These are phyloP conservation scores for Colletotrichum destructivum DNA, from an alignment of 2,329 filamentous ascomycete genomes.

Conservation along the genomic window DNA sequence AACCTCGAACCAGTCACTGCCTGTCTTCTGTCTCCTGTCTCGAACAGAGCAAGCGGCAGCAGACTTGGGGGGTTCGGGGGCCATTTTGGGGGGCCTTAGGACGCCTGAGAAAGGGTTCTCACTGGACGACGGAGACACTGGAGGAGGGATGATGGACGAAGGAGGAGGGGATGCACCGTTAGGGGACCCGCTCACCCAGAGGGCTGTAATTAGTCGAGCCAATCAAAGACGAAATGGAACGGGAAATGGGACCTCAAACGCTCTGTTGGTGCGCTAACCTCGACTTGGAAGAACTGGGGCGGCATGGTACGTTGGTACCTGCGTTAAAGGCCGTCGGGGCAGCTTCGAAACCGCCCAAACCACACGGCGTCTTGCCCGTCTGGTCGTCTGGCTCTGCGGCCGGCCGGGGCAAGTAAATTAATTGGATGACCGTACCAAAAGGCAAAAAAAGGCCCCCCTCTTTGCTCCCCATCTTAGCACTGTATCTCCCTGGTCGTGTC, in stretches of 20 bases:
- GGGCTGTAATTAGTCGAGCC: not conserved
- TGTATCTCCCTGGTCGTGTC: conserved; percentile 21
- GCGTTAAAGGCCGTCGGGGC: conserved; percentile 27
- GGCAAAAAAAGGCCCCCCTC: not conserved
- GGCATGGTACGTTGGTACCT: conserved; percentile 21
- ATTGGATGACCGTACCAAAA: conserved; percentile 23
- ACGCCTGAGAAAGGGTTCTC: not conserved
- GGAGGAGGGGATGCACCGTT: not conserved
- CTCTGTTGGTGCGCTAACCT: conserved; percentile 34
- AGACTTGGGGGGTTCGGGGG: not conserved
- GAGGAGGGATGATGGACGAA: not conserved
- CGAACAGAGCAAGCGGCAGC: conserved; percentile 23
- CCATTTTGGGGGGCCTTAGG: not conserved
- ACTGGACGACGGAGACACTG: not conserved
- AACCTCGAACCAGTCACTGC: conserved; percentile 26
- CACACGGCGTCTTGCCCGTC: conserved; percentile 5
- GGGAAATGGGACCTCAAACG: conserved; percentile 39
- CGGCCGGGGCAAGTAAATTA: conserved; percentile 15
- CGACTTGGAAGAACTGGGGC: not conserved
- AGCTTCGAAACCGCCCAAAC: conserved; percentile 38
- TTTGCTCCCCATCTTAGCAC: conserved; percentile 11
- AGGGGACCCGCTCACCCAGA: not conserved
- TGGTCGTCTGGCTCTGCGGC: conserved; percentile 10
- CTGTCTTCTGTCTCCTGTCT: not conserved
- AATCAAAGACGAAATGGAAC: conserved; percentile 7